Evolutionary conservation across 257 asterid genomes (phyloP).

Genomic region (Hygrophila difformis): DNA sequence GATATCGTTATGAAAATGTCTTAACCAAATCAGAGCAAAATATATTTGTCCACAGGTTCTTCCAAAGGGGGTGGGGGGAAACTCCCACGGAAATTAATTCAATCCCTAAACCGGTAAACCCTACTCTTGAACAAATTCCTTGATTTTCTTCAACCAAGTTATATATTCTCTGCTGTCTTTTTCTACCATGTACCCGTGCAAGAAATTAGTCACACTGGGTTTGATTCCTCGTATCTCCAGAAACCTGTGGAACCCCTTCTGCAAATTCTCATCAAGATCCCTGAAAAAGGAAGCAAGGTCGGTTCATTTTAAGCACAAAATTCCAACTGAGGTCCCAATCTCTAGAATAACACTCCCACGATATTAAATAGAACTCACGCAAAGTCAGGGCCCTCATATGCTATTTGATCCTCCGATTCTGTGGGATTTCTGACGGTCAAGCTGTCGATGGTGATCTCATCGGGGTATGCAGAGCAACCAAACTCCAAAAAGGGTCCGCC

Average conservation of each 20-base stretch:
- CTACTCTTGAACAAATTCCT: slow-evolving; percentile 45
- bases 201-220: slow-evolving; percentile 67
- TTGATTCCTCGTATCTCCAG: slow-evolving; percentile 75
- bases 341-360: too few relatives aligned
- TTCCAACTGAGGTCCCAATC: too few relatives aligned
- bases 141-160: slow-evolving; percentile 63
- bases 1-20: too few relatives aligned
- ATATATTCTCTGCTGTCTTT: slow-evolving; percentile 64
- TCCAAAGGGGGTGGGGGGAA: too few relatives aligned
- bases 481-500: slow-evolving; percentile 61
- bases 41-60: not conserved
- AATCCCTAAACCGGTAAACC: not conserved
- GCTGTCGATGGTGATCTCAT: slow-evolving; percentile 58
- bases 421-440: slow-evolving; percentile 49
- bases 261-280: slow-evolving; percentile 89
- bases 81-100: not conserved
- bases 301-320: not conserved
- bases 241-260: slow-evolving; percentile 89
- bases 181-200: slow-evolving; percentile 71
- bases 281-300: slow-evolving; percentile 16
- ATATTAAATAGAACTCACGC: slow-evolving; percentile 33
- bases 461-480: slow-evolving; percentile 59
- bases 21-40: too few relatives aligned
- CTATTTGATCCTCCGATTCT: slow-evolving; percentile 50
- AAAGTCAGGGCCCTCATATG: slow-evolving; percentile 87